Base-by-base conservation (phyloP, 2,329 filamentous ascomycete genomes). In the Colletotrichum endophyticum region DNA sequence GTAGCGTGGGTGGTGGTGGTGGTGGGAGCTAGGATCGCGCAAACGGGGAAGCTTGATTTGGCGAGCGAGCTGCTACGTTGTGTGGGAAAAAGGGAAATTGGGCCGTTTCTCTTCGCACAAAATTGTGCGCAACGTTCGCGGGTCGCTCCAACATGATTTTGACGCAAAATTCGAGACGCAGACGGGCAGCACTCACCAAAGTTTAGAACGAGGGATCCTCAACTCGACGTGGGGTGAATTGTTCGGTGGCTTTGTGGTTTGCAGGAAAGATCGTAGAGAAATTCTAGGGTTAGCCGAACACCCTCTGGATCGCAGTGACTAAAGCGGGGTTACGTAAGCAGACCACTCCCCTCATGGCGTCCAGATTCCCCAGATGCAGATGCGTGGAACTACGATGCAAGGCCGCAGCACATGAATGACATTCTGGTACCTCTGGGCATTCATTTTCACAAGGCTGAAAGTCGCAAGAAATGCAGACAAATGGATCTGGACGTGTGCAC, bases 251-350 rank as follows among this genome's bases (percentile, higher is more conserved):
- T 70, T 71, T 77, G 75, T 77, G 75, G 75, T 77, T 73, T 76
- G 75, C 39, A 77, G 66, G 75, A 83, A 83, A 81, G 80, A 81
- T 80, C 81, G 81, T 81, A 81, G 82, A 82, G 82, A 86, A 87
- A 85, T 84, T 86, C 85, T 87, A 87, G 86, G 86, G 86, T 85
- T 87, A 86, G 84, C 83, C 84, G 84, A 81, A 57, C 70, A 75
- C 80, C 80, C 67, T 57, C 66, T 70, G 67, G 53, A 81, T 80
- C 78, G 79, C 74, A 49, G 44, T 77, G 81, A 83, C 84, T 86
- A 86, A 83, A 62, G 83, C 78, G 44, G 73, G 16, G 85, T 87
- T 87, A 85, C 83, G 85, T 84, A 87, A 85, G 84, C 85, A 82
- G 61, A 39, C 75, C 30, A 25, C 32, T 57, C 30, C 44, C 59